These are phyloP conservation scores for Ustilago lituana DNA, from an alignment of 1,284 basidiomycete genomes.

Conservation along the genomic window DNA sequence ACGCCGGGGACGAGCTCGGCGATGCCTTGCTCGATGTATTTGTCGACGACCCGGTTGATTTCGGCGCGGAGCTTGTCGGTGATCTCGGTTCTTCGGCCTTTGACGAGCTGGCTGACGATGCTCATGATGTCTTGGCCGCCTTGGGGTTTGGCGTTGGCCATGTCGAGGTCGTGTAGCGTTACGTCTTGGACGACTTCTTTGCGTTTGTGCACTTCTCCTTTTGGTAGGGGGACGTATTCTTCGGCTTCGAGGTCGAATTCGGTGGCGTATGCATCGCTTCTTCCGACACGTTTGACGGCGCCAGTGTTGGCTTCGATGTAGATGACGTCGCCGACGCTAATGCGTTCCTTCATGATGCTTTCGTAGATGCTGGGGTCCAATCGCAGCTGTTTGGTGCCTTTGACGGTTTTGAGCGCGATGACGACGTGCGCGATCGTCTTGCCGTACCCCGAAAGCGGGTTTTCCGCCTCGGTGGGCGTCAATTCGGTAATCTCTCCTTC, in stretches of 20 bases:
- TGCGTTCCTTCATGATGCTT: constrained; percentile 95
- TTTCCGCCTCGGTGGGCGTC: constrained; percentile 78
- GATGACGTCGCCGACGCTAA: constrained; percentile 94
- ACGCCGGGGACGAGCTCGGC: constrained; percentile 97
- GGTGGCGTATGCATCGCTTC: constrained; percentile 97
- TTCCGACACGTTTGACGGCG: constrained; percentile 95
- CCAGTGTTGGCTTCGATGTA: constrained; percentile 95
- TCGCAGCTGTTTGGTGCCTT: constrained; percentile 96
- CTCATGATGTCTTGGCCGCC: constrained; percentile 98
- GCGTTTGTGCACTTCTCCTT: constrained; percentile 96
- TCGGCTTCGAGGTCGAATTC: constrained; percentile 98
- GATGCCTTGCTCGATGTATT: constrained; percentile 96
- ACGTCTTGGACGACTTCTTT: constrained; percentile 98
- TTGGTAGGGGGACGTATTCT: constrained; percentile 96
- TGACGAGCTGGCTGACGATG: constrained; percentile 96
- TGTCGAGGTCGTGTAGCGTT: constrained; percentile 93
- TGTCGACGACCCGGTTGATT: constrained; percentile 97
- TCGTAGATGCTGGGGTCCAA: constrained; percentile 96
- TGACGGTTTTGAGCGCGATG: constrained; percentile 95
- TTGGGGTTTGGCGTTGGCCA: constrained; percentile 93
- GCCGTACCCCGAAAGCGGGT: constrained; percentile 80
- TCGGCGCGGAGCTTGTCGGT: constrained; percentile 95
- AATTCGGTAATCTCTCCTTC: constrained; percentile 98
- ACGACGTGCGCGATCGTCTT: constrained; percentile 98
- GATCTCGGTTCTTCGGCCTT: constrained; percentile 91